Base-by-base conservation (phyloP, 345 rosid species). In the Salix caprea region DNA sequence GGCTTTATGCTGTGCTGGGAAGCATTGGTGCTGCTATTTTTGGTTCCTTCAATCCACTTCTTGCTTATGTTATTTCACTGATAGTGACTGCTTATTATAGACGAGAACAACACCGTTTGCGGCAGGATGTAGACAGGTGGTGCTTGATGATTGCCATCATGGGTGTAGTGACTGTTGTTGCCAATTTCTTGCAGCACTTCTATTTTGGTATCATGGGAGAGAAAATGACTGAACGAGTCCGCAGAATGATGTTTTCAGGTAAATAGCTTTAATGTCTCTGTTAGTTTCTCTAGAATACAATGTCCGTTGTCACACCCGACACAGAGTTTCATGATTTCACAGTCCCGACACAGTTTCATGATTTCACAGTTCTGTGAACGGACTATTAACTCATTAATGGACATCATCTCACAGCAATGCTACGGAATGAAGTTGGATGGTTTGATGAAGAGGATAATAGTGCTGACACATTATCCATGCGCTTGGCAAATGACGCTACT, bases 171-270 rank as follows among this genome's bases (percentile, higher is more conserved):
- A 96, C 99, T 4, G 97, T 96, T 81, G 89, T 93, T 82, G 98
- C 99, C 77, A 96, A 96, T 79, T 92, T 96, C 79, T 85, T 96
- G 90, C 99, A 96, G 85, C 99, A 96, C 74, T 96, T 93, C 83
- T 96, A 96, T 86, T 96, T 96, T 76, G 99, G 99, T 75, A 96
- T 96, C 76, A 96, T 96, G 99, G 99, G 99, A 76, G 99, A 96
- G 88, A 93, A 96, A 79, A 93, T 96, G 99, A 96, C 99, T 4
- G 98, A 93, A 80, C 88, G 98, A 73, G 97, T 96, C 12, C 91
- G 99, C 72, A 82, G 98, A 78, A 96, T 96, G 99, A 96, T 96
- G 99, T 96, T 96, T 85, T 94, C 98, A 87, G 98, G 99, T 93
- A 84, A 76, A 78, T 37, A 56, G 69, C 62, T 58, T 67, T 34